Percentiles rank a stretch among this genome's conserved stretches.
Conservation (phyloP, 1,139 yeast species). For the Pichia sp. region DNA sequence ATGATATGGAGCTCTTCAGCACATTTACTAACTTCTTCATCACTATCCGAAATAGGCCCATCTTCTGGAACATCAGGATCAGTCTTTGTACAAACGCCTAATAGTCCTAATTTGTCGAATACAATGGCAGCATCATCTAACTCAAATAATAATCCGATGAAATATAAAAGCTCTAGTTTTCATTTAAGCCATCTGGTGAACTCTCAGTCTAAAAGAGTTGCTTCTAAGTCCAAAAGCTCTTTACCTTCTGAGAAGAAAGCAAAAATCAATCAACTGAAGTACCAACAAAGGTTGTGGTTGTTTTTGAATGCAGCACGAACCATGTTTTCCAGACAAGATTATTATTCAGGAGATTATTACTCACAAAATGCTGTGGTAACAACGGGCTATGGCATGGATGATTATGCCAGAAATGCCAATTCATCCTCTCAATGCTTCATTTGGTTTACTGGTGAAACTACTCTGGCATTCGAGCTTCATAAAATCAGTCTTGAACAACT, state of each 20-base stretch:
- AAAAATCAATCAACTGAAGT: conserved; percentile 21
- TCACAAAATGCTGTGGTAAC: conserved; percentile 35
- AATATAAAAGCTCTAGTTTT: background rate
- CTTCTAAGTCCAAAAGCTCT: conserved; percentile 2
- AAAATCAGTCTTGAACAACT: conserved; percentile 39
- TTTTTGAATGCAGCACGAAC: conserved; percentile 59
- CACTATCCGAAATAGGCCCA: background rate
- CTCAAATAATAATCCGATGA: background rate
- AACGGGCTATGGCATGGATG: conserved; percentile 33
- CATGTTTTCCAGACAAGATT: conserved; percentile 44
- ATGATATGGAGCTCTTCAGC: conserved; percentile 36
- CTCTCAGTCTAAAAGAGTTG: background rate
- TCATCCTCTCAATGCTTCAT: conserved; percentile 39
- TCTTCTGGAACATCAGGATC: background rate
- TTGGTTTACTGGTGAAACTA: conserved; percentile 51
- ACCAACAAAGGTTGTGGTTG: conserved; percentile 65
- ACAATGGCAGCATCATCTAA: background rate
- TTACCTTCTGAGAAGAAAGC: conserved; percentile 18
- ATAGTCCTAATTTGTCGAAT: background rate
- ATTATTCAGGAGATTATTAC: conserved; percentile 37
- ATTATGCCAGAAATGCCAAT: conserved; percentile 29
- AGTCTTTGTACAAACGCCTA: background rate
- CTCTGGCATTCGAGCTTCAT: conserved; percentile 44
- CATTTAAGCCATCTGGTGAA: conserved; percentile 17
- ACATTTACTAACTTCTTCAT: background rate